Evolutionary conservation across 2,329 filamentous ascomycete species (phyloP).

Genomic region (Phialocephala sp.): DNA sequence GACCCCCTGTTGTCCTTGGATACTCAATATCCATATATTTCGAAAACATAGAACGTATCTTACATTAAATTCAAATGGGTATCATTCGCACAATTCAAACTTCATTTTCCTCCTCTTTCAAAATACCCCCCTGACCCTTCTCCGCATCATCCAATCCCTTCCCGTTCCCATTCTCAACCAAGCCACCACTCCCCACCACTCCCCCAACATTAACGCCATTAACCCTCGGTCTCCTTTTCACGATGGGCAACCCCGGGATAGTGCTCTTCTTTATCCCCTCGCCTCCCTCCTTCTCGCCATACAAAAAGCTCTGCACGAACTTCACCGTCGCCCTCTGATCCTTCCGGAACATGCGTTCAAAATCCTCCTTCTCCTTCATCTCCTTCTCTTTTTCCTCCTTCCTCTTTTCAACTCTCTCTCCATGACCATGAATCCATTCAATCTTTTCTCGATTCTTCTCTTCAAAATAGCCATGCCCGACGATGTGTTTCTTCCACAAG

Average conservation of each 20-base stretch:
- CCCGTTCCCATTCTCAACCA: too few species aligned
- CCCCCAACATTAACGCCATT: slow-evolving; percentile 9
- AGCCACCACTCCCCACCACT: too few species aligned
- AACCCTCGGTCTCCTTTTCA: background rate
- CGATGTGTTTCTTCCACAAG: slow-evolving; percentile 16
- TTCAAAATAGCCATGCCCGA: slow-evolving; percentile 17
- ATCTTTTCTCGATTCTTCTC: slow-evolving; percentile 12
- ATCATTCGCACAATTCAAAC: too few species aligned
- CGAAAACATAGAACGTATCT: too few species aligned
- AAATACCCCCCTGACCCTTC: too few species aligned
- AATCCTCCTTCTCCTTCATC: background rate
- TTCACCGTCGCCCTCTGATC: slow-evolving; percentile 7
- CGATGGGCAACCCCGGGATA: background rate
- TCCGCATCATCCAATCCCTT: too few species aligned
- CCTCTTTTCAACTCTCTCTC: background rate
- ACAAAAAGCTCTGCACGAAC: slow-evolving; percentile 2
- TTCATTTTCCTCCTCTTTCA: too few species aligned
- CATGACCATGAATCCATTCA: slow-evolving; percentile 10
- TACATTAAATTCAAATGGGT: too few species aligned
- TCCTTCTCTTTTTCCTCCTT: slow-evolving; percentile 4
- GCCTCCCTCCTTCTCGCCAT: background rate
- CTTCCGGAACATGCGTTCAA: background rate
- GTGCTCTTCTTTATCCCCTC: background rate
- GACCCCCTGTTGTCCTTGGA: too few species aligned
- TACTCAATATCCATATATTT: too few species aligned